Evolutionary conservation across 2,329 filamentous ascomycete species (phyloP), one percentile per base, ranked within the genome.

Genomic region (Ophiostoma pallidulum): DNA sequence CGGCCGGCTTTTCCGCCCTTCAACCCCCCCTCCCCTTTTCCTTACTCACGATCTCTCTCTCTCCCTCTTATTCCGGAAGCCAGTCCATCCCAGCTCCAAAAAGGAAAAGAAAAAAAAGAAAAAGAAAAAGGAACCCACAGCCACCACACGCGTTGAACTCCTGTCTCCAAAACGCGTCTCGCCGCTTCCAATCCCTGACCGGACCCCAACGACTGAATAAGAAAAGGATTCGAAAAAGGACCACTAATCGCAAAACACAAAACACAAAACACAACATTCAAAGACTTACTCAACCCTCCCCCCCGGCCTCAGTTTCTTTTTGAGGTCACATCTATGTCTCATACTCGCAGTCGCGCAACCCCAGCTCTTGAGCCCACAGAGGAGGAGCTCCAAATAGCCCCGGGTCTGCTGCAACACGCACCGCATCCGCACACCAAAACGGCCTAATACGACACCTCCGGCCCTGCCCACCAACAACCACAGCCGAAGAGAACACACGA

Each of bases 291-390:
- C n/a, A n/a, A n/a, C n/a, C n/a, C n/a, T n/a, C n/a, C n/a, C 19
- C 7, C 13, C 24, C 26, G 31, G 5, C 35, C 41, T 47, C 47
- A n/a, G 32, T 26, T 22, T 12, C 31, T 33, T 32, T 20, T n/a
- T 33, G 38, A 33, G 35, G 44, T 39, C 41, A 44, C 45, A 48
- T 54, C 42, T 47, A 54, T 54, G 51, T 46, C 49, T 48, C 45
- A 37, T 29, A 44, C 32, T 31, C 13, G n/a, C 12, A 20, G 8
- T 41, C 36, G 35, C 43, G 41, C 42, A 14, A 13, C 39, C 36
- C 36, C 33, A 20, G 33, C 48, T 42, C 43, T 48, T n/a, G 51
- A 51, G 41, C 45, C 47, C 41, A 45, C 47, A 45, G 48, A 52
- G 41, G 51, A 54, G 36, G 49, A 48, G 18, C 18, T 42, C 8